Conservation (phyloP, 2,329 filamentous ascomycete species). For the Sarocladium oryzae region DNA sequence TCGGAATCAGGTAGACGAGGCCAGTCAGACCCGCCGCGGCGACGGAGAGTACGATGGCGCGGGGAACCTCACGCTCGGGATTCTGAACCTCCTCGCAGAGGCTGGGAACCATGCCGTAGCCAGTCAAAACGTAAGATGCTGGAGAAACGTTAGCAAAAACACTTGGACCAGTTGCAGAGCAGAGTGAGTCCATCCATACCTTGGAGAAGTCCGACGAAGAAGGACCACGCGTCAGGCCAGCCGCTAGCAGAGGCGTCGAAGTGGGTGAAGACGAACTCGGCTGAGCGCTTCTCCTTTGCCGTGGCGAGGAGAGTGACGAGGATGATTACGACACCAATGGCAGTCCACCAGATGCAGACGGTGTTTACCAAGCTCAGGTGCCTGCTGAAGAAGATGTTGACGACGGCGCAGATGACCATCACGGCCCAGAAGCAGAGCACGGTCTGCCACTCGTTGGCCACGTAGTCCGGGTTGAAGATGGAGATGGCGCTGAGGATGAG, state of each 20-base stretch:
- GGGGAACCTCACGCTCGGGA: constrained; percentile 53
- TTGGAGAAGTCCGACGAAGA: constrained; percentile 47
- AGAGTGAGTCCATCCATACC: constrained; percentile 19
- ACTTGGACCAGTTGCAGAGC: background rate
- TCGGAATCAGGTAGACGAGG: constrained; percentile 58
- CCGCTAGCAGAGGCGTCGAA: constrained; percentile 64
- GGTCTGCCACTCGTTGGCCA: constrained; percentile 59
- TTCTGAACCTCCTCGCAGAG: constrained; percentile 56
- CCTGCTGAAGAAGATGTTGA: constrained; percentile 56
- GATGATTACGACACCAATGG: constrained; percentile 62
- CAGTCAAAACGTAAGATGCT: constrained; percentile 34
- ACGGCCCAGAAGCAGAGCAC: constrained; percentile 69
- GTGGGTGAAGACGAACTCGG: constrained; percentile 57
- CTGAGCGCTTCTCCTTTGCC: constrained; percentile 56
- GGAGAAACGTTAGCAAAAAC: background rate
- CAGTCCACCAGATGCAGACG: constrained; percentile 66
- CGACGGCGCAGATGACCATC: constrained; percentile 53
- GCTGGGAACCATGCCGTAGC: constrained; percentile 45
- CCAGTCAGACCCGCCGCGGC: constrained; percentile 58
- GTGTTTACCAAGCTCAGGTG: constrained; percentile 62
- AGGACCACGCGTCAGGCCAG: constrained; percentile 55
- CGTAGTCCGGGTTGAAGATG: constrained; percentile 54
- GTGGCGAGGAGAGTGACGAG: constrained; percentile 62
- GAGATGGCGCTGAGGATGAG: constrained; percentile 61
- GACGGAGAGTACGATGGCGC: constrained; percentile 61